Evolutionary conservation across 192 early-diverging fungal genomes (phyloP).

Genomic region (Diversispora epigaea): DNA sequence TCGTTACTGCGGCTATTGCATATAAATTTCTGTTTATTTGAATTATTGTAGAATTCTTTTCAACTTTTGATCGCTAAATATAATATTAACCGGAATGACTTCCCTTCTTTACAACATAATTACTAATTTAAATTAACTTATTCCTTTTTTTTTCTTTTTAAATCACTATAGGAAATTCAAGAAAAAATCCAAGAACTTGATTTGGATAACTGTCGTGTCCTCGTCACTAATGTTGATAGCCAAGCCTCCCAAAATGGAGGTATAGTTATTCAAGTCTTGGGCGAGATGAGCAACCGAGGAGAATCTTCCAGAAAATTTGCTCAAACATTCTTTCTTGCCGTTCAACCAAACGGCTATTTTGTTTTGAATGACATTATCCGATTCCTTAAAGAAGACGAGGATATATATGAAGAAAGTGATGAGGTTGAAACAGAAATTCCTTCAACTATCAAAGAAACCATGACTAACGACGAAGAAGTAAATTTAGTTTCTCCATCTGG

Average conservation of each 20-base stretch:
- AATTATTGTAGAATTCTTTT: too few species aligned
- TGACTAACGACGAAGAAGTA: not conserved
- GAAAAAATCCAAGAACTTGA: slow-evolving; percentile 67
- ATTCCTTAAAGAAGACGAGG: slow-evolving; percentile 81
- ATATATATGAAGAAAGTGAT: slow-evolving; percentile 51
- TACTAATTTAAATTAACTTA: not conserved
- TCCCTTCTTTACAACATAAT: not conserved
- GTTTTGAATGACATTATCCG: slow-evolving; percentile 94
- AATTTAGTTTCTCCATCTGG: not conserved
- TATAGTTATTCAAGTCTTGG: slow-evolving; percentile 88
- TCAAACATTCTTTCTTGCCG: slow-evolving; percentile 87
- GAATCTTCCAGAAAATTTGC: slow-evolving; percentile 80
- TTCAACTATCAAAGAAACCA: slow-evolving; percentile 3
- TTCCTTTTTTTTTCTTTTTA: not conserved
- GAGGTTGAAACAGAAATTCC: slow-evolving; percentile 21
- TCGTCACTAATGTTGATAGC: slow-evolving; percentile 84
- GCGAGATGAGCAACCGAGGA: slow-evolving; percentile 84
- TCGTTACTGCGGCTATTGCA: too few species aligned
- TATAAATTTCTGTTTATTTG: too few species aligned
- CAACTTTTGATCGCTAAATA: too few species aligned
- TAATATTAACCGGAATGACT: too few species aligned
- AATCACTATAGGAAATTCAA: slow-evolving; percentile 71
- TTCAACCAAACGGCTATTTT: slow-evolving; percentile 85
- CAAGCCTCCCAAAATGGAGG: slow-evolving; percentile 71
- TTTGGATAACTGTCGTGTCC: slow-evolving; percentile 84